These are phyloP conservation scores for Clavariopsis aquatica DNA, from an alignment of 495 filamentous ascomycete genomes.

Conservation along the genomic window DNA sequence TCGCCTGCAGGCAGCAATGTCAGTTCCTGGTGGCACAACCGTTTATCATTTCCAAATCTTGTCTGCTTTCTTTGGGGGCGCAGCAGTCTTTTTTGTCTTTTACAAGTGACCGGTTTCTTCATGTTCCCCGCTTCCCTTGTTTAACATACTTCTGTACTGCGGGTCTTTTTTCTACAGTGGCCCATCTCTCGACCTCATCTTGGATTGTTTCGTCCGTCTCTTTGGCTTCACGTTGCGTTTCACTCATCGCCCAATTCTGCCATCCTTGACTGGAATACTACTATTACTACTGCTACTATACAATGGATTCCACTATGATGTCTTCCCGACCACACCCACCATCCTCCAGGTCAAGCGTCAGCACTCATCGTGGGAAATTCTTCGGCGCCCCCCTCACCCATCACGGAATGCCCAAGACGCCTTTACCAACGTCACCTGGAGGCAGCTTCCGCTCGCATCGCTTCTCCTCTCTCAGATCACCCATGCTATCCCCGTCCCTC, in stretches of 20 bases:
- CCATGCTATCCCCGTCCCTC: background rate
- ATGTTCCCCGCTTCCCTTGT: conserved; percentile 3
- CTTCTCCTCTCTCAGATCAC: conserved; percentile 12
- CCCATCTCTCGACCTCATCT: background rate
- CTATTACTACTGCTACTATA: too few species aligned
- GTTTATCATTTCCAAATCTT: background rate
- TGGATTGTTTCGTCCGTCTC: background rate
- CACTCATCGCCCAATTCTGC: background rate
- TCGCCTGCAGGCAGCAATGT: conserved; percentile 25
- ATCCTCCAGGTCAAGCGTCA: conserved; percentile 1
- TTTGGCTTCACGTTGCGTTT: background rate
- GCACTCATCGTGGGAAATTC: conserved; percentile 12
- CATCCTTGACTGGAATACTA: background rate
- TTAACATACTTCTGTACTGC: background rate
- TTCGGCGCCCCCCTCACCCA: conserved; percentile 23
- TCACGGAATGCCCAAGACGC: conserved; percentile 34
- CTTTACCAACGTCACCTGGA: conserved; percentile 17
- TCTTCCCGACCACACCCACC: background rate
- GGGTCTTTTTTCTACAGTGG: background rate
- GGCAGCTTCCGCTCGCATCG: conserved; percentile 30
- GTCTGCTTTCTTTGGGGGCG: conserved; percentile 7
- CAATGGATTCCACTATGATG: conserved; percentile 7
- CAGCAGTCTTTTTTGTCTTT: conserved; percentile 10
- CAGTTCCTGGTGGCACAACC: conserved; percentile 16
- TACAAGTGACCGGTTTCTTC: background rate